These are phyloP conservation scores for Passiflora organensis DNA, from an alignment of 345 rosid species.

Conservation along the genomic window DNA sequence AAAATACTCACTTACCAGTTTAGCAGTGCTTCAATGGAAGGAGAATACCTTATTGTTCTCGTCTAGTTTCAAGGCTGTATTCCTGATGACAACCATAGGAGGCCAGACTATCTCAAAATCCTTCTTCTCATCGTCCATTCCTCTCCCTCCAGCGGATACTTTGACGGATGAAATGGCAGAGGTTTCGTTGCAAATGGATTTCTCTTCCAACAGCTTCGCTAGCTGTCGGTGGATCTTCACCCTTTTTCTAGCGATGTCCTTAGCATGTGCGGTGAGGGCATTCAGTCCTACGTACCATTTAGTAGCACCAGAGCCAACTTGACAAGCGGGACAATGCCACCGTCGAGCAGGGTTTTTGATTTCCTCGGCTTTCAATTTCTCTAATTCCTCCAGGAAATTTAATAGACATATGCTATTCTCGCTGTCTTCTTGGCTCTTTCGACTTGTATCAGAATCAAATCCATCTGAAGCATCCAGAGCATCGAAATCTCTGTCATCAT, in stretches of 20 bases:
- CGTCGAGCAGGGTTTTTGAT: conserved; percentile 58
- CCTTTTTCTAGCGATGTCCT: conserved; percentile 57
- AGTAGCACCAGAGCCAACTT: conserved; percentile 64
- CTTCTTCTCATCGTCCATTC: conserved; percentile 47
- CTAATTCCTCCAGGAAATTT: conserved; percentile 49
- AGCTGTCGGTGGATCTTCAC: conserved; percentile 71
- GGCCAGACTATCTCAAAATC: conserved; percentile 85
- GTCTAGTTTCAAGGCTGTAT: conserved; percentile 54
- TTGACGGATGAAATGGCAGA: conserved; percentile 51
- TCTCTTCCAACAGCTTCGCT: conserved; percentile 57
- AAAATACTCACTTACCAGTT: neutral
- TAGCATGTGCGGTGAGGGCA: conserved; percentile 70
- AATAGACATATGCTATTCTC: conserved; percentile 51
- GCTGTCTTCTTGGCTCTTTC: conserved; percentile 55
- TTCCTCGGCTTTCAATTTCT: conserved; percentile 42
- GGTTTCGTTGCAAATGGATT: conserved; percentile 47
- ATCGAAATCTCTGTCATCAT: too few relatives aligned
- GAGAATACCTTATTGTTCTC: conserved; percentile 58
- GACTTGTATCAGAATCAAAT: conserved; percentile 44
- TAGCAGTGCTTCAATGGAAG: neutral
- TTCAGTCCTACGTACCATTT: conserved; percentile 72
- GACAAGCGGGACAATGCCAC: conserved; percentile 92
- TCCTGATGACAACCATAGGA: conserved; percentile 80
- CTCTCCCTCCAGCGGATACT: conserved; percentile 64
- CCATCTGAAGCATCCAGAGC: conserved; percentile 18